A percentile compares a stretch with the other conserved stretches of the same genome.
These are phyloP conservation scores for Amylostereum chailletii DNA, from an alignment of 1,284 basidiomycete species.

Conservation along the genomic window DNA sequence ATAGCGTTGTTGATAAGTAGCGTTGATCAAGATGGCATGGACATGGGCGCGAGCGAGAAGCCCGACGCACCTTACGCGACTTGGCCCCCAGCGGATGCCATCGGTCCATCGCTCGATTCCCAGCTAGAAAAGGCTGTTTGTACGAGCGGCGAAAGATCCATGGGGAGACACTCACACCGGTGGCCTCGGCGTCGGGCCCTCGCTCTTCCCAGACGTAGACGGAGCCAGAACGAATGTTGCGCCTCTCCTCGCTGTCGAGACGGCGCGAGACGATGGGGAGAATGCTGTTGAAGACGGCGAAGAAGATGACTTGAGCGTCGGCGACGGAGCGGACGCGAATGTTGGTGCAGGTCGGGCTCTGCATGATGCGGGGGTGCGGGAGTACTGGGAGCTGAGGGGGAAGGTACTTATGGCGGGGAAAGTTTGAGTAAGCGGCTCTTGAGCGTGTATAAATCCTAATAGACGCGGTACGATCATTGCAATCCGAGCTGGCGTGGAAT, in stretches of 20 bases:
- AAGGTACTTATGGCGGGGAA: slow-evolving; percentile 8
- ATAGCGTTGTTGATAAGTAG: background rate
- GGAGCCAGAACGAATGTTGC: slow-evolving; percentile 31
- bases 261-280: slow-evolving; percentile 32
- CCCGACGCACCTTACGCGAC: slow-evolving; percentile 55
- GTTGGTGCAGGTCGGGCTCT: slow-evolving; percentile 36
- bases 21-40: background rate
- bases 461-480: too few species aligned
- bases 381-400: slow-evolving; percentile 6
- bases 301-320: slow-evolving; percentile 36
- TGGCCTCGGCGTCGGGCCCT: slow-evolving; percentile 26
- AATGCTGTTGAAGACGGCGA: slow-evolving; percentile 27
- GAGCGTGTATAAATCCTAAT: too few species aligned
- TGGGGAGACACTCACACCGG: slow-evolving; percentile 22
- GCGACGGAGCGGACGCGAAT: slow-evolving; percentile 28
- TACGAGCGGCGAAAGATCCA: background rate
- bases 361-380: slow-evolving; percentile 20
- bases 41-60: background rate
- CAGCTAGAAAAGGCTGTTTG: slow-evolving; percentile 19
- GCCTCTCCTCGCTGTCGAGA: slow-evolving; percentile 34
- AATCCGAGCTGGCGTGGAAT: too few species aligned
- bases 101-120: slow-evolving; percentile 67
- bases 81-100: slow-evolving; percentile 59
- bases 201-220: slow-evolving; percentile 41
- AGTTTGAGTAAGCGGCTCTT: background rate